Conservation (phyloP, 176 grass and related monocot genomes). For the Oryza longistaminata region DNA sequence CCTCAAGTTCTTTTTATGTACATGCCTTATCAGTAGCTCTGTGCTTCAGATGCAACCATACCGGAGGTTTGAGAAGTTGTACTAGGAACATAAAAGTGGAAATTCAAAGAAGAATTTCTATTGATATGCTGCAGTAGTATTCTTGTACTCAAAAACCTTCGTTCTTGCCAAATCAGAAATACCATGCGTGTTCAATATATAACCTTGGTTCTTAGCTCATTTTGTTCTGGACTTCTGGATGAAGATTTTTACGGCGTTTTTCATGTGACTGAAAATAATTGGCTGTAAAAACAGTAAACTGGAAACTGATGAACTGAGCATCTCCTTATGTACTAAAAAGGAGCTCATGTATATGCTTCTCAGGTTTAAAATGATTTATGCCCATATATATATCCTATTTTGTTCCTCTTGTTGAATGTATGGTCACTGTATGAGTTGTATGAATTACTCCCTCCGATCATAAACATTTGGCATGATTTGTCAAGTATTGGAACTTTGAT, state of each 20-base stretch:
- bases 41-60: conserved; percentile 43
- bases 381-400: too few relatives aligned
- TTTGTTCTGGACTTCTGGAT: too few relatives aligned
- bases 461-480: too few relatives aligned
- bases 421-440: too few relatives aligned
- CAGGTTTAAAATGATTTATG: too few relatives aligned
- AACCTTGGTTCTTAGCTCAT: too few relatives aligned
- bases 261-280: neutral
- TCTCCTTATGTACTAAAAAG: too few relatives aligned
- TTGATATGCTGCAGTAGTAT: neutral
- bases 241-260: neutral
- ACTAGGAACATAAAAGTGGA: neutral
- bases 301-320: neutral
- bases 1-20: conserved; percentile 36
- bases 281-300: neutral
- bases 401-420: neutral
- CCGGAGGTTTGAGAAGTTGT: conserved; percentile 19
- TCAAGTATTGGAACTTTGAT: too few relatives aligned
- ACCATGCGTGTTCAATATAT: conserved; percentile 24
- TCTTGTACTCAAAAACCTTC: neutral
- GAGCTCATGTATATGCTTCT: too few relatives aligned
- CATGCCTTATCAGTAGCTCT: conserved; percentile 40
- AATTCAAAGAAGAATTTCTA: conserved; percentile 59
- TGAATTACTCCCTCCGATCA: too few relatives aligned
- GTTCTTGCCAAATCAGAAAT: neutral